Percentiles rank a stretch among this genome's conserved stretches.
Evolutionary conservation across 208 protist species (phyloP).

Genomic region (Acanthamoeba triangularis): DNA sequence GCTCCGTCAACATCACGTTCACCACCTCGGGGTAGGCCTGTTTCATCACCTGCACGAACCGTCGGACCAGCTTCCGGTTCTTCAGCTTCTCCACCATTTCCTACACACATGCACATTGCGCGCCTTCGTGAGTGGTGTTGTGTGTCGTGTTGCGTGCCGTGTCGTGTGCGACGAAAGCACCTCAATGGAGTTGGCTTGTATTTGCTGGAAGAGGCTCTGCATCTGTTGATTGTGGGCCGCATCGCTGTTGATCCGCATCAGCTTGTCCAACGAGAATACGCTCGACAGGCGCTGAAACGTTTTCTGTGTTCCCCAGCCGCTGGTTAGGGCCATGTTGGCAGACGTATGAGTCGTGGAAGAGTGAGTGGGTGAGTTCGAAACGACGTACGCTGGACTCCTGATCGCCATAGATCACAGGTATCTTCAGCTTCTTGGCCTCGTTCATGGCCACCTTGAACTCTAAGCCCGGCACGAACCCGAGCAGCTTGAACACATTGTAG

Average conservation of each 20-base stretch:
- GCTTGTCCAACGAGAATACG: constrained; percentile 17
- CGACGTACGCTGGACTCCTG: constrained; percentile 8
- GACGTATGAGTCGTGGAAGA: too few species aligned
- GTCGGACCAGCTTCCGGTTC: neutral
- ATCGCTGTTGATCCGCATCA: neutral
- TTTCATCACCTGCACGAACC: constrained; percentile 27
- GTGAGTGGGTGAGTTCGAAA: neutral
- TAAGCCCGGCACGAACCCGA: constrained; percentile 51
- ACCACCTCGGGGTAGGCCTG: constrained; percentile 10
- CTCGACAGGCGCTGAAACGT: neutral
- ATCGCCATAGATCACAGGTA: constrained; percentile 34
- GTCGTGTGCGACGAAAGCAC: neutral
- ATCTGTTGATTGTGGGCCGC: neutral
- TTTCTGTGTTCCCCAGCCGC: neutral
- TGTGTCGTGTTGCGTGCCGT: too few species aligned
- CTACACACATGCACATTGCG: neutral
- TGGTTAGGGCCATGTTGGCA: too few species aligned
- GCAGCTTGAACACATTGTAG: constrained; percentile 52
- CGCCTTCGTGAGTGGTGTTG: too few species aligned
- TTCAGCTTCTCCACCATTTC: constrained; percentile 59
- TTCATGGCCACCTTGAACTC: constrained; percentile 62
- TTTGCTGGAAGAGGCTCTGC: neutral
- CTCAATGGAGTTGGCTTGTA: constrained; percentile 36
- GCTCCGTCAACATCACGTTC: constrained; percentile 51
- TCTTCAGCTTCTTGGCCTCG: constrained; percentile 6